Conservation (phyloP, 805 yeast genomes). For the Metschnikowia proteae region DNA sequence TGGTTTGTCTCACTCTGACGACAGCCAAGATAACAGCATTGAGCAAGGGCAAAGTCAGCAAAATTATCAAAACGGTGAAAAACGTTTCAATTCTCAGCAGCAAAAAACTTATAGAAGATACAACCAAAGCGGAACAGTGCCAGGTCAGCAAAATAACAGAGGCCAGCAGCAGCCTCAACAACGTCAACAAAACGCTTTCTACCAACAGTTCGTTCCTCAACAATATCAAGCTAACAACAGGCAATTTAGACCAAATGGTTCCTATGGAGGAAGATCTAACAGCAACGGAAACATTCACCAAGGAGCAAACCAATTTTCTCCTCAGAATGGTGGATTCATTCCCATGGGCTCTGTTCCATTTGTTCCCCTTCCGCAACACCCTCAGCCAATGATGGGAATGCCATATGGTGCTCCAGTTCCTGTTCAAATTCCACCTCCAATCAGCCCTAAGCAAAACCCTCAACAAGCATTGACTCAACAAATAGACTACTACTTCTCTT, state of each 20-base stretch:
- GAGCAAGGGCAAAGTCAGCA: slow-evolving; percentile 12
- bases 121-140: slow-evolving; percentile 20
- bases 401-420: slow-evolving; percentile 18
- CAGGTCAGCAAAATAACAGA: slow-evolving; percentile 21
- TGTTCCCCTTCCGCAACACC: slow-evolving; percentile 23
- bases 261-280: slow-evolving; percentile 16
- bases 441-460: slow-evolving; percentile 45
- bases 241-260: slow-evolving; percentile 22
- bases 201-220: slow-evolving; percentile 28
- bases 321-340: slow-evolving; percentile 19
- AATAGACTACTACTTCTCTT: slow-evolving; percentile 85
- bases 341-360: slow-evolving; percentile 18
- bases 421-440: slow-evolving; percentile 43
- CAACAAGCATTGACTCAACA: slow-evolving; percentile 50
- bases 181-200: slow-evolving; percentile 24
- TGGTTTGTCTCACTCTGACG: slow-evolving; percentile 6
- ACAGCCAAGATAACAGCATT: slow-evolving; percentile 6
- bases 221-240: slow-evolving; percentile 27
- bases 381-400: slow-evolving; percentile 22
- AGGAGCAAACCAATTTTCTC: slow-evolving; percentile 8
- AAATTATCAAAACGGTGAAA: slow-evolving; percentile 9
- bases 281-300: slow-evolving; percentile 20
- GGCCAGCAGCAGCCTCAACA: slow-evolving; percentile 16
- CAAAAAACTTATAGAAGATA: slow-evolving; percentile 29
- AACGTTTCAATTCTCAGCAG: slow-evolving; percentile 14